Evolutionary conservation across 495 filamentous ascomycete species (phyloP), one percentile per base, ranked within the genome.

Genomic region (Hyphodiscus hymeniophilus): DNA sequence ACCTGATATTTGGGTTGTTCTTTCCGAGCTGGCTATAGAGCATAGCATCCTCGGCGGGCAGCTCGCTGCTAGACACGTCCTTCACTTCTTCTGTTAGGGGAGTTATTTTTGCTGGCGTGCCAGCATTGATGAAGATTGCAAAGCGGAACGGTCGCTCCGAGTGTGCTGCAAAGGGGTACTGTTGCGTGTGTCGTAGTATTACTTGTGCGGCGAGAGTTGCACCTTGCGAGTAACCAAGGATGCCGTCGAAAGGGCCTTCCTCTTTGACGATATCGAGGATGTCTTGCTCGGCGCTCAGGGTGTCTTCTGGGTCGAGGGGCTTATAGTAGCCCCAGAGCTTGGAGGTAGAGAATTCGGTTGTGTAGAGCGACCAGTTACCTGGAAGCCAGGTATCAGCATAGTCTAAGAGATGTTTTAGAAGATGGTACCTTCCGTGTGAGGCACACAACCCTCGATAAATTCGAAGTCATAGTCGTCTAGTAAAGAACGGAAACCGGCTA

Each of bases 161-260:
- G 11, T 16, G 13, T 24, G 43, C 10, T 22, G 28, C 43, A 20
- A 35, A 15, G 21, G 43, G 43, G 21, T 46, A 10, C 17, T 46
- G 18, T 12, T 2, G 28, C 10, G 18, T 18, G 24, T 39, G 13
- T 20, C 26, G 45, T n/a, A 48, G 15, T 13, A 48, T 26, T 16
- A 22, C 15, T 23, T 36, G 30, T 17, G 47, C 28, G n/a, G 43
- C 43, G 6, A 46, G 31, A 13, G 43, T 21, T n/a, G 26, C 24
- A 10, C 43, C 51, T 50, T 57, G 48, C 11, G 44, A 51, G 28
- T 36, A 45, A 21, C 52, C 49, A 31, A 52, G 20, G 12, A 52
- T 33, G n/a, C 45, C 50, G 33, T 52, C 50, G 28, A 52, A 52
- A 8, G 50, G 50, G 15, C 51, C 51, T 23, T 54, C 51, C 23